phyloP scores from a whole-genome alignment of 2,329 filamentous ascomycete genomes.

The Calonectria montana region DNA sequence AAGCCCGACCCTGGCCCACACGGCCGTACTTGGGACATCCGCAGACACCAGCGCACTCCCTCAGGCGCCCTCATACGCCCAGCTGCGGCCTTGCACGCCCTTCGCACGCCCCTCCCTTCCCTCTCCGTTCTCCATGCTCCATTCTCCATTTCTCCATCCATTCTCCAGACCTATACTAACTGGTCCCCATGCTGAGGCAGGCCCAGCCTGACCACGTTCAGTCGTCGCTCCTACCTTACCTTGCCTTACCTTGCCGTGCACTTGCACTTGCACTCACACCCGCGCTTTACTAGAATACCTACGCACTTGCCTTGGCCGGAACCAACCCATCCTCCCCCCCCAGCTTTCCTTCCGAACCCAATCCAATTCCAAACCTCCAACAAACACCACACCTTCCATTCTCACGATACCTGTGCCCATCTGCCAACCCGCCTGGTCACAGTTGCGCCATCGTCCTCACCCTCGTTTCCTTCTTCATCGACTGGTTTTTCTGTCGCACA shows the following conservation, averaged over 20 bases:
- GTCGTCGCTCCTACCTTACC: constrained; percentile 24
- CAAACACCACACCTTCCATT: constrained; percentile 38
- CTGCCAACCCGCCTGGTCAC: constrained; percentile 16
- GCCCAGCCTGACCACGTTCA: constrained; percentile 7
- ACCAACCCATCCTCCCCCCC: constrained; percentile 35
- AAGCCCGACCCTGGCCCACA: constrained; percentile 18
- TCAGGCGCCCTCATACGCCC: constrained; percentile 2
- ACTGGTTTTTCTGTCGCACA: neutral
- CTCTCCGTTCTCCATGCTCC: constrained; percentile 13
- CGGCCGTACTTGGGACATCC: constrained; percentile 9
- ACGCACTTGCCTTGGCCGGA: constrained; percentile 29
- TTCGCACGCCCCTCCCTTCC: constrained; percentile 20
- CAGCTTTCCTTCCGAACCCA: constrained; percentile 38
- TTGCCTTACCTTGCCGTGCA: constrained; percentile 29
- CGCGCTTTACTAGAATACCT: constrained; percentile 12
- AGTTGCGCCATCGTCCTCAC: constrained; percentile 14
- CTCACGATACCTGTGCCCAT: constrained; percentile 35
- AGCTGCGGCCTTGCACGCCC: neutral
- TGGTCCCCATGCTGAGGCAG: constrained; percentile 22
- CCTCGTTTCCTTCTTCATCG: constrained; percentile 12
- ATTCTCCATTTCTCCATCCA: constrained; percentile 22
- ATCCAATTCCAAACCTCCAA: constrained; percentile 31
- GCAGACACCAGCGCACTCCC: constrained; percentile 9
- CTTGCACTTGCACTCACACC: constrained; percentile 29
- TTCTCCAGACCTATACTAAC: constrained; percentile 27